phyloP scores from a whole-genome alignment of 1,284 basidiomycete genomes.

The Leccinum subrobustum region DNA sequence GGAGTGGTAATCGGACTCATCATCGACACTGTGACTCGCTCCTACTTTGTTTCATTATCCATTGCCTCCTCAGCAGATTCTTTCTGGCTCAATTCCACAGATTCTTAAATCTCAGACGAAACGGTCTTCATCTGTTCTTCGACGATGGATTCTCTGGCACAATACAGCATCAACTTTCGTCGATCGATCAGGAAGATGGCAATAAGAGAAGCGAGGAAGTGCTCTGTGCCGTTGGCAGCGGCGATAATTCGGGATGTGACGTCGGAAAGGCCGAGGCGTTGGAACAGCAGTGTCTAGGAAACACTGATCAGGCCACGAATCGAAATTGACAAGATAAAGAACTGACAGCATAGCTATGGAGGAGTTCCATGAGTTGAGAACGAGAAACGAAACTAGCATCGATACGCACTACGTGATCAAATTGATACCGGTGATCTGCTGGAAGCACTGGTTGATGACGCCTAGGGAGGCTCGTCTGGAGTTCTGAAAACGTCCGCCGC shows the following conservation, averaged over 20 bases:
- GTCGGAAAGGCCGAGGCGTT: constrained; percentile 58
- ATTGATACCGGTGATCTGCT: constrained; percentile 64
- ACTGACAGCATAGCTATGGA: constrained; percentile 36
- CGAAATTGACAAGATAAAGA: background rate
- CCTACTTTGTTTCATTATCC: no score
- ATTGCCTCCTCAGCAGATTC: no score
- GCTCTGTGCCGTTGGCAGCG: background rate
- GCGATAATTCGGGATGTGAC: constrained; percentile 48
- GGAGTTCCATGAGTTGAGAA: constrained; percentile 1
- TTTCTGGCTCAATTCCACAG: no score
- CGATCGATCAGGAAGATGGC: constrained; percentile 36
- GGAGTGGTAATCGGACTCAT: no score
- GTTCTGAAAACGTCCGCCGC: constrained; percentile 60
- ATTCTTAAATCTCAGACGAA: no score
- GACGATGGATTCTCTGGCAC: no score
- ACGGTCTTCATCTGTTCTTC: no score
- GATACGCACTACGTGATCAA: constrained; percentile 58
- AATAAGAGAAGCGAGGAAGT: constrained; percentile 7
- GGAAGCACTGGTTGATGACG: constrained; percentile 65
- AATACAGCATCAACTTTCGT: constrained; percentile 37
- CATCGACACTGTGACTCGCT: no score
- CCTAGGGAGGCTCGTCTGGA: constrained; percentile 60
- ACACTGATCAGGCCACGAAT: background rate
- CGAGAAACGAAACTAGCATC: background rate
- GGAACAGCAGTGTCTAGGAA: constrained; percentile 53